Evolutionary conservation across 495 filamentous ascomycete species (phyloP), one percentile per base, ranked within the genome.

Genomic region (Cladorrhinum samala): DNA sequence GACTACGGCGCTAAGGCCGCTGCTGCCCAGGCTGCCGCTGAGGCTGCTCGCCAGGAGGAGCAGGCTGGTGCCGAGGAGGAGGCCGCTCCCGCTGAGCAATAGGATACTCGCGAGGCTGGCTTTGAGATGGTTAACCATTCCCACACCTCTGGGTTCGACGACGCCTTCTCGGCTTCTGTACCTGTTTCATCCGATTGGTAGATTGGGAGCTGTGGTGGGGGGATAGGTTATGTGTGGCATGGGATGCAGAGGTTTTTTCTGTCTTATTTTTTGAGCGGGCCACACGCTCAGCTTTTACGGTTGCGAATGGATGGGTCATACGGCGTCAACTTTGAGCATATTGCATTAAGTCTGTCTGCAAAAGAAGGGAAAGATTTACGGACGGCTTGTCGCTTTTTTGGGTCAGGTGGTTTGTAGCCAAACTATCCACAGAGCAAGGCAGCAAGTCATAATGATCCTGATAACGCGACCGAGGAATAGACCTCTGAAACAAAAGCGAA

Each of bases 1-100:
- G 93, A 98, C 78, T 97, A 98, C 77, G 94, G 94, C 71, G 90
- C 92, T 56, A 96, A 96, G 84, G 91, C 89, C 54, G 73, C 91
- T 38, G 87, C 88, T 64, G 87, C 88, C 52, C 87, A 93, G 77
- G 76, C 76, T 43, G 78, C 77, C 49, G 77, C 78, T 54, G 77
- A 77, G 62, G 79, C 77, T 49, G 72, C 76, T 37, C 87, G 88
- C 67, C 78, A 81, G 49, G 86, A 88, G 49, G 89, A 94, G 76
- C 64, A 68, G 59, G 68, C 72, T 43, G 78, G 67, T 61, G 74
- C 63, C 50, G 79, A 75, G 68, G 77, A 79, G 64, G 68, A 72
- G 60, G 60, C 63, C 49, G 63, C 65, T 52, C 66, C 69, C 24
- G 77, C 72, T 53, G 78, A 81, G 67, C 68, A 75, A 70, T 79